Base-by-base conservation (phyloP, 2,329 filamentous ascomycete genomes). In the Paramyrothecium sp. region DNA sequence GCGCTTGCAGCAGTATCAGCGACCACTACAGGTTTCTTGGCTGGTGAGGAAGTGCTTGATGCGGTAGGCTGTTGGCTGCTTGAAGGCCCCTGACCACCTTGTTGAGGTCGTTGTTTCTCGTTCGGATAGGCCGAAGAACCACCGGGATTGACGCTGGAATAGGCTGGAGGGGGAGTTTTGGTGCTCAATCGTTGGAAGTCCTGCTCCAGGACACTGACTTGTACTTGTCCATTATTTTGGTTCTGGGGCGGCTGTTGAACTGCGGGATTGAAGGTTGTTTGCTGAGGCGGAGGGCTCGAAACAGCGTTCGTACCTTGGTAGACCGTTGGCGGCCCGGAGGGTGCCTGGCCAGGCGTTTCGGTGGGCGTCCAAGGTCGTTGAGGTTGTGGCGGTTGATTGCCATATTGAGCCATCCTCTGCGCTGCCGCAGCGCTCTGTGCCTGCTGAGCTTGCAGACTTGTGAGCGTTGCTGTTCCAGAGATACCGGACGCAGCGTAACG, bases 401-500 rank as follows among this genome's bases (percentile, higher is more conserved):
- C 84, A 71, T 97, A 97, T 58, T 95, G 91, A 41, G 91, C 89
- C 60, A 89, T 78, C 63, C 93, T 84, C 71, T 95, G 91, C 26
- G 91, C 83, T 19, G 93, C 91, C 3, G 92, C 92, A 17, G 91
- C 88, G 70, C 89, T 96, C 64, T 93, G 75, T 3, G 72, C 72
- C 54, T 80, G 83, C 62, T 91, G 74, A 11, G 77, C 75, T 56
- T 81, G 83, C 26, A 97, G 80, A 64, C 86, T 90, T 66, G 85
- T 94, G 54, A 97, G 78, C 2, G 92, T 96, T 2, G 89, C 89
- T 0, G 91, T 89, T 3, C 92, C 93, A 3, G 92, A 91, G 61
- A 97, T 97, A 38, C 93, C 93, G 26, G 92, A 90, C 3, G 92
- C 92, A 3, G 93, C 93, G 80, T 96, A 97, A 56, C 92, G 86